Evolutionary conservation across 2,329 filamentous ascomycete genomes (phyloP).

Genomic region (Aspergillus melleus): DNA sequence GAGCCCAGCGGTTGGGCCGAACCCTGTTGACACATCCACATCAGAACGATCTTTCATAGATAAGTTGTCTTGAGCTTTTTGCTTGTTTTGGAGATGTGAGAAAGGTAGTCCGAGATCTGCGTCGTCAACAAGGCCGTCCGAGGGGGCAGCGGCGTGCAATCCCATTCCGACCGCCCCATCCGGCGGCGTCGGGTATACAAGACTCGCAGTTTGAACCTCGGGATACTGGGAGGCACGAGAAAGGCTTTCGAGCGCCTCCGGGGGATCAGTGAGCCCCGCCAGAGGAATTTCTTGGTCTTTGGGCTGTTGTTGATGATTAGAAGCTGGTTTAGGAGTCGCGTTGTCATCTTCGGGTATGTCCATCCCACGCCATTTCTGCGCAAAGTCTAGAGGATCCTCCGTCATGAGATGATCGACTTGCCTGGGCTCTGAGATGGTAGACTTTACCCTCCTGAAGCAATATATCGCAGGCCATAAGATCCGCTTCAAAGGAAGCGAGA

Average conservation of each 20-base stretch:
- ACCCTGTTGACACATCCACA: conserved; percentile 23
- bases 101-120: conserved; percentile 23
- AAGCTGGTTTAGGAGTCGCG: conserved; percentile 14
- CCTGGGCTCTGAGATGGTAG: conserved; percentile 14
- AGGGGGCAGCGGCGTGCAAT: conserved; percentile 26
- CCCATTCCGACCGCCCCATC: conserved; percentile 45
- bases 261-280: conserved; percentile 20
- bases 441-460: conserved; percentile 41
- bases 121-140: conserved; percentile 35
- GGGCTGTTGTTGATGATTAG: conserved; percentile 20
- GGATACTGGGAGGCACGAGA: conserved; percentile 40
- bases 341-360: conserved; percentile 25
- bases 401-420: conserved; percentile 12
- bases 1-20: conserved; percentile 28
- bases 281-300: conserved; percentile 28
- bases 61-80: conserved; percentile 14
- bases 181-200: conserved; percentile 57
- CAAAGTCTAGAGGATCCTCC: conserved; percentile 44
- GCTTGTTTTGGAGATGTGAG: conserved; percentile 11
- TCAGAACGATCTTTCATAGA: conserved; percentile 13
- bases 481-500: conserved; percentile 37
- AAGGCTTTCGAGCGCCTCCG: conserved; percentile 39
- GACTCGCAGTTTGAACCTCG: conserved; percentile 41
- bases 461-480: conserved; percentile 47
- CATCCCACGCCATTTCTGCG: conserved; percentile 40